Base-by-base conservation (phyloP, 129 eudicot genomes). In the Flaveria robusta region DNA sequence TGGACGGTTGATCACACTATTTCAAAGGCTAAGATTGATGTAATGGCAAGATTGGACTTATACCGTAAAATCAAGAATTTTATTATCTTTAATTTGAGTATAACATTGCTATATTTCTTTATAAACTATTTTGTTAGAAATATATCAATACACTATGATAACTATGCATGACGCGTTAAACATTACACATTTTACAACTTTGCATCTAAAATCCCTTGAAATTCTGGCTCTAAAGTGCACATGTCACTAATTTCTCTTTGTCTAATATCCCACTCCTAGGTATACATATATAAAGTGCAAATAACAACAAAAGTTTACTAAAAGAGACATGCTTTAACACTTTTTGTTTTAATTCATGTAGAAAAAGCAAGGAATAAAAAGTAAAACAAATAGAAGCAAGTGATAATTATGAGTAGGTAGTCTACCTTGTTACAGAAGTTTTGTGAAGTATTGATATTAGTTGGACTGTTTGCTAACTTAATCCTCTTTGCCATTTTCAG, bases 381-480 rank as follows among this genome's bases (percentile, higher is more conserved):
- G 7, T 31, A 63, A 49, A 7, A 60, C 67, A 23, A 72, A 16
- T 14, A 43, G 1, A 63, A 18, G 72, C 18, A 63, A 27, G 16
- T 63, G n/a, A 75, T 75, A 16, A 74, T 18, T 16, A 45, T 75
- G 49, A 29, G 34, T 29, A 29, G 34, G 5, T 0, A 29, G 6
- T 29, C 64, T 84, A 84, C 87, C 91, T 86, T 85, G 70, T 86
- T 89, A 69, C 90, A 84, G 16, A 83, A 77, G 67, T 85, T 81
- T 73, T 84, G 88, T 81, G 79, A 82, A 84, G 88, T 91, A 3
- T 90, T 88, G 45, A 81, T 85, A 7, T 84, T 87, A 0, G 81
- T 81, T 22, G 88, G 86, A 68, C 65, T 79, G 18, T 70, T 84
- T 12, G 45, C 79, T 60, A 85, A 14, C 24, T 19, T 71, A 50